Base-by-base conservation (phyloP, 805 yeast genomes). In the Ogataea kodamae region DNA sequence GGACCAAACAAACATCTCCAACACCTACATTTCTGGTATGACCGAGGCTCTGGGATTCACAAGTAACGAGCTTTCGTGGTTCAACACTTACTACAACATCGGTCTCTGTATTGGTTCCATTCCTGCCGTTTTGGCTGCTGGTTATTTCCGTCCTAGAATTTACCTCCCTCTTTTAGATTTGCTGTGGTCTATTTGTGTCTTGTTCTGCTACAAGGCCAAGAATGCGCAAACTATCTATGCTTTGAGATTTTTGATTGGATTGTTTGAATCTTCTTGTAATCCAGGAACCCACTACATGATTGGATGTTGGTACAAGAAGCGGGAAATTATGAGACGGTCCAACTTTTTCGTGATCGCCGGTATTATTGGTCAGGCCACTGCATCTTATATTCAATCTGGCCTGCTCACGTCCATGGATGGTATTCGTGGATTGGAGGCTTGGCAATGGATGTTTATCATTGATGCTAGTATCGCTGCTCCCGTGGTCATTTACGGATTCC, bases 371-470 rank as follows among this genome's bases (percentile, higher is more conserved):
- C 61, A 71, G 12, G 61, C 78, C 37, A 76, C 83, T 10, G 68
- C 81, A 1, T 82, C 84, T 26, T 70, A 76, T 40, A 60, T 81
- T 24, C 80, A 78, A 46, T 74, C 80, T 11, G 72, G 78, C 8
- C 67, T 78, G 18, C 69, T 61, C 37, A 47, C 64, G 14, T 45
- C 57, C 23, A 50, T 81, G 44, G 57, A 66, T 33, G 84, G 81
- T 18, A 60, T 52, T 8, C 49, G 54, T 28, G 85, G 85, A 0
- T 58, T 73, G 9, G 66, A 67, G 6, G 77, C 84, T 9, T 81
- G 87, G 87, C 67, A 78, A 62, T 81, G 87, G 87, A 74, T 77
- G 52, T 81, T 77, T 49, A 73, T 81, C 28, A 67, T 81, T 41
- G 85, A 79, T 52, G 80, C 79, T 9, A 48, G 74, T 29, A 68